phyloP scores from a whole-genome alignment of 1,139 yeast species.

The Blastobotrys proliferans region DNA sequence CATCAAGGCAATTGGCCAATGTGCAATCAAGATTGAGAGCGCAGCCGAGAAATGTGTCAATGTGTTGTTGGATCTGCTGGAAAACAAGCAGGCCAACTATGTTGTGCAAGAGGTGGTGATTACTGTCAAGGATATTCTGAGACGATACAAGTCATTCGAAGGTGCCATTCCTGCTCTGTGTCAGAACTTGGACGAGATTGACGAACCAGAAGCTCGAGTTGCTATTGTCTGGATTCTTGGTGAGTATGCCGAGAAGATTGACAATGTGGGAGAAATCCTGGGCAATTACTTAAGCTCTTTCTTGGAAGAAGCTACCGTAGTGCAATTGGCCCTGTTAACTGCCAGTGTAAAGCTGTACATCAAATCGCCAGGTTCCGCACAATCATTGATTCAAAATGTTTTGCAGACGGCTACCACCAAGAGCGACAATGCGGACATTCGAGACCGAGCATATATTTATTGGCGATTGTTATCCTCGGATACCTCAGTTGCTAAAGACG shows the following conservation, averaged over 20 bases:
- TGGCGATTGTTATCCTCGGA: conserved; percentile 86
- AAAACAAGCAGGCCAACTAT: conserved; percentile 71
- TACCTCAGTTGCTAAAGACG: conserved; percentile 43
- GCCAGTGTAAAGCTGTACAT: conserved; percentile 74
- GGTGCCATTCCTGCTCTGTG: conserved; percentile 68
- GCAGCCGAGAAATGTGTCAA: conserved; percentile 69
- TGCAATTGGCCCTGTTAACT: conserved; percentile 74
- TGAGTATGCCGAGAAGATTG: conserved; percentile 75
- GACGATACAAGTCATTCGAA: conserved; percentile 70
- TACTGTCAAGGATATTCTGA: conserved; percentile 69
- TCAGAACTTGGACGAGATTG: conserved; percentile 54
- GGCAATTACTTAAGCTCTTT: conserved; percentile 56
- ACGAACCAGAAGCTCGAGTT: conserved; percentile 59
- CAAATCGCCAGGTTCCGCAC: conserved; percentile 43
- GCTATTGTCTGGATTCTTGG: conserved; percentile 91
- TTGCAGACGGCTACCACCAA: conserved; percentile 75
- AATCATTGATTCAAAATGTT: conserved; percentile 60
- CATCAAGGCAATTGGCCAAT: conserved; percentile 78
- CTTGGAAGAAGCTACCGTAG: conserved; percentile 64
- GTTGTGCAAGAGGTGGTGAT: conserved; percentile 76
- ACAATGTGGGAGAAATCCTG: conserved; percentile 45
- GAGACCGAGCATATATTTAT: conserved; percentile 91
- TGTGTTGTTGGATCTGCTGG: conserved; percentile 66
- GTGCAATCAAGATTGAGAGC: conserved; percentile 73
- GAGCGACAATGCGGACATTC: conserved; percentile 84